Percentiles rank a stretch among this genome's conserved stretches.
Conservation (phyloP, 2,329 filamentous ascomycete species). For the Taxawa tesnikishii region DNA sequence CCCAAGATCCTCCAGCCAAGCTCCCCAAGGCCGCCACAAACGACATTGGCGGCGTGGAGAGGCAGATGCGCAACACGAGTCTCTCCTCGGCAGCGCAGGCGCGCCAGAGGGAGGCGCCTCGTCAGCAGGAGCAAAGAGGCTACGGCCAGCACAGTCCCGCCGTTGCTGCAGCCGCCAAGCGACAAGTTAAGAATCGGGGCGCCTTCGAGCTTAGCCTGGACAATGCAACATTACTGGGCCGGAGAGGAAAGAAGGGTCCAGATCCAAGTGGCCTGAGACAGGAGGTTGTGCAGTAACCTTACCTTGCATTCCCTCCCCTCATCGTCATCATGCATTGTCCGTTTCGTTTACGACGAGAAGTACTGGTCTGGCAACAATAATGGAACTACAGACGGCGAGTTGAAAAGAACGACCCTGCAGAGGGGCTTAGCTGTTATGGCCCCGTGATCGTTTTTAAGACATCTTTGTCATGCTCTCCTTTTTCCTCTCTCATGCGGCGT, state of each 20-base stretch:
- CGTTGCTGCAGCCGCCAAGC: constrained; percentile 71
- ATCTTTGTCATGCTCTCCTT: no score
- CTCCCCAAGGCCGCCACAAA: constrained; percentile 48
- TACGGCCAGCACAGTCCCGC: constrained; percentile 83
- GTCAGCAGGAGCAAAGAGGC: constrained; percentile 46
- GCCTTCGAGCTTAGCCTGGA: constrained; percentile 87
- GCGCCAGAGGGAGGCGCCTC: constrained; percentile 37
- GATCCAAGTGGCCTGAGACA: constrained; percentile 34
- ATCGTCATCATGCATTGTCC: no score
- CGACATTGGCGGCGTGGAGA: constrained; percentile 65
- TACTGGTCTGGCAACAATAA: no score
- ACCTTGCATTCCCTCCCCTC: no score
- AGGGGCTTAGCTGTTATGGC: no score
- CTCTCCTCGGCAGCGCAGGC: constrained; percentile 55
- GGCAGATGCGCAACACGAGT: constrained; percentile 74
- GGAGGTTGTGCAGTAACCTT: constrained; percentile 22
- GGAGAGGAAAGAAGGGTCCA: constrained; percentile 41
- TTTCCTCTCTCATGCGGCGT: no score
- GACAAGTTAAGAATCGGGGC: constrained; percentile 67
- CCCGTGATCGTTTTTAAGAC: no score
- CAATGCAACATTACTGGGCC: constrained; percentile 77
- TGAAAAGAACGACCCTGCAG: no score
- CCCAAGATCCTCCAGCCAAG: constrained; percentile 44
- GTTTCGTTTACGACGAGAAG: no score
- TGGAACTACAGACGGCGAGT: no score